A percentile compares a stretch with the other conserved stretches of the same genome.
Conservation (phyloP, 176 grass and related monocot genomes). For the Avena eriantha region DNA sequence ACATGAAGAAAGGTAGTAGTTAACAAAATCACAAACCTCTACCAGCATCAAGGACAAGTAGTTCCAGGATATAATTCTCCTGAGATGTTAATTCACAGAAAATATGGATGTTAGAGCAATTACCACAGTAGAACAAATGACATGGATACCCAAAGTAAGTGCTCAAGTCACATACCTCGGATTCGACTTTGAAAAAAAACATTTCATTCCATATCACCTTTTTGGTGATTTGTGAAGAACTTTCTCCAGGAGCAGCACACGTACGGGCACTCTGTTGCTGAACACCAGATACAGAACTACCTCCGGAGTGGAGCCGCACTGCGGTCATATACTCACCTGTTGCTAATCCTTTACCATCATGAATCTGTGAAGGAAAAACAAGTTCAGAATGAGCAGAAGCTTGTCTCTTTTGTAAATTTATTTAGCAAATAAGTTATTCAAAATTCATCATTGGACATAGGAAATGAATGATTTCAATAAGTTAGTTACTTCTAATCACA, state of each 20-base stretch:
- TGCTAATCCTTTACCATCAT: slow-evolving; percentile 54
- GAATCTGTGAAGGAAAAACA: slow-evolving; percentile 55
- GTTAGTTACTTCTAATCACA: slow-evolving; percentile 6
- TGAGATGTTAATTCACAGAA: slow-evolving; percentile 50
- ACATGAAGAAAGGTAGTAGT: slow-evolving; percentile 43
- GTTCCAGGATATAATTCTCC: slow-evolving; percentile 82
- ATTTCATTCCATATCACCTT: slow-evolving; percentile 86
- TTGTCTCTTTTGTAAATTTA: slow-evolving; percentile 23
- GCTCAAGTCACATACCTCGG: slow-evolving; percentile 55
- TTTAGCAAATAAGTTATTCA: slow-evolving; percentile 19
- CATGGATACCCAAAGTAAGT: slow-evolving; percentile 30
- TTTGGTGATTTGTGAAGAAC: slow-evolving; percentile 50
- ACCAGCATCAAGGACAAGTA: slow-evolving; percentile 78
- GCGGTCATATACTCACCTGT: slow-evolving; percentile 73
- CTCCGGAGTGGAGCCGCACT: slow-evolving; percentile 63
- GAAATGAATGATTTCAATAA: slow-evolving; percentile 7
- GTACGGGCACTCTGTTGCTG: slow-evolving; percentile 91
- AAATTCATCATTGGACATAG: slow-evolving; percentile 23
- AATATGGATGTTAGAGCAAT: slow-evolving; percentile 33
- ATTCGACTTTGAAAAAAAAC: slow-evolving; percentile 93
- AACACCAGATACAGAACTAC: slow-evolving; percentile 48
- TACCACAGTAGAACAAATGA: slow-evolving; percentile 36
- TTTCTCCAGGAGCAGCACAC: slow-evolving; percentile 60
- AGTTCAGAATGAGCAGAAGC: slow-evolving; percentile 21
- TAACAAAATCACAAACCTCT: slow-evolving; percentile 70